Conservation (phyloP, 1,284 basidiomycete genomes). For the Sporisorium scitamineum region DNA sequence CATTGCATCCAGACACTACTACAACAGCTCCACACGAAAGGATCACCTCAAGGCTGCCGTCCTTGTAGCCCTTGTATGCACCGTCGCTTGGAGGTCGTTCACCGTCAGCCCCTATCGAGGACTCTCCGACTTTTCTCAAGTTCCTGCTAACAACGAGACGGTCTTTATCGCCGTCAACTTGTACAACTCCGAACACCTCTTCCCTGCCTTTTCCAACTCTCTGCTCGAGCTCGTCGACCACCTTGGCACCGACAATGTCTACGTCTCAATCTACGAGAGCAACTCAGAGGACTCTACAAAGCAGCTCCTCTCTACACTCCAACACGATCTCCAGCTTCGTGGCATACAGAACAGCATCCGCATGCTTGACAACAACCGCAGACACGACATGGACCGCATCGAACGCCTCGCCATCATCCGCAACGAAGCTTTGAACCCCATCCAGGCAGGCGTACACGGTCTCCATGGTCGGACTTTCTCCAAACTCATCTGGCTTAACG, state of each 20-base stretch:
- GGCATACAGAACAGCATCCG: slow-evolving; percentile 31
- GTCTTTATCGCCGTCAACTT: slow-evolving; percentile 53
- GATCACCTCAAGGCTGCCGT: slow-evolving; percentile 25
- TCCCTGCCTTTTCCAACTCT: slow-evolving; percentile 48
- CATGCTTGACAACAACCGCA: slow-evolving; percentile 41
- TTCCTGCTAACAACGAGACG: slow-evolving; percentile 24
- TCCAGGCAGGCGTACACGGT: slow-evolving; percentile 30
- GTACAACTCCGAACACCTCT: slow-evolving; percentile 55
- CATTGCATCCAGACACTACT: background rate
- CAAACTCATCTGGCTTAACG: slow-evolving; percentile 58
- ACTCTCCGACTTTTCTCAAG: slow-evolving; percentile 2
- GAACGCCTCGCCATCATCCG: slow-evolving; percentile 48
- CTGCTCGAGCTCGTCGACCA: slow-evolving; percentile 39
- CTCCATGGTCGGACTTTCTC: slow-evolving; percentile 37
- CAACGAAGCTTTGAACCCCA: slow-evolving; percentile 53
- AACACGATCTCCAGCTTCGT: slow-evolving; percentile 62
- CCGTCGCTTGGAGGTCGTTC: slow-evolving; percentile 26
- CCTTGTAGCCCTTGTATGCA: slow-evolving; percentile 13
- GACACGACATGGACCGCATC: slow-evolving; percentile 49
- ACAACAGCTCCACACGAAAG: background rate
- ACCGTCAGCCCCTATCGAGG: slow-evolving; percentile 20
- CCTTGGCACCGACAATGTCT: slow-evolving; percentile 73
- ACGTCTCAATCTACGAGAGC: slow-evolving; percentile 75
- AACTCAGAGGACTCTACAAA: slow-evolving; percentile 73
- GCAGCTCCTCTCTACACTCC: slow-evolving; percentile 70